phyloP scores from a whole-genome alignment of 768 basidiomycete species.

The Austroboletus eburneus region DNA sequence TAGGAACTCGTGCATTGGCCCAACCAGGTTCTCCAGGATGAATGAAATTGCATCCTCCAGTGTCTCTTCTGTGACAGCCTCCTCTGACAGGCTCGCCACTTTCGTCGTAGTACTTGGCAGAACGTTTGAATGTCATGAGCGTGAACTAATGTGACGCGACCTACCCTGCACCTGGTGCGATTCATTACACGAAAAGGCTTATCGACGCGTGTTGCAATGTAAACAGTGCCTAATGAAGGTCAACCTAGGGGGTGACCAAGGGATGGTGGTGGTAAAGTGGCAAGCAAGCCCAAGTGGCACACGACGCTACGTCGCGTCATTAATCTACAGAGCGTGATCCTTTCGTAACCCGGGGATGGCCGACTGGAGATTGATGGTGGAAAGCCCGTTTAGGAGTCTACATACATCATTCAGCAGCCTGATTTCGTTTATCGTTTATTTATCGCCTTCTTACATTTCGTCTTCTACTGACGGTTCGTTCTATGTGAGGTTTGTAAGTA shows the following conservation, averaged over 20 bases:
- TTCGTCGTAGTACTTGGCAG: slow-evolving; percentile 28
- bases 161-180: slow-evolving; percentile 21
- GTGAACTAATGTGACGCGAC: slow-evolving; percentile 8
- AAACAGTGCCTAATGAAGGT: neutral
- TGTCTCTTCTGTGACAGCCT: slow-evolving; percentile 23
- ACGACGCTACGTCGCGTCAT: neutral
- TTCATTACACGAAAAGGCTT: slow-evolving; percentile 16
- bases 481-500: no score
- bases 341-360: no score
- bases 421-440: no score
- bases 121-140: neutral
- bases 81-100: slow-evolving; percentile 22
- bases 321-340: neutral
- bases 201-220: slow-evolving; percentile 1
- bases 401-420: no score
- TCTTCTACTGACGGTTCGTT: no score
- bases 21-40: slow-evolving; percentile 29
- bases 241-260: neutral
- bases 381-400: no score
- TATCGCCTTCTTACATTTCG: no score
- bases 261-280: neutral
- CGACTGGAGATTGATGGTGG: no score
- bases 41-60: slow-evolving; percentile 27
- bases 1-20: slow-evolving; percentile 15
- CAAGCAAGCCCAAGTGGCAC: slow-evolving; percentile 2